Evolutionary conservation across 1,139 yeast species (phyloP).

Genomic region (Taiozyma sp.): DNA sequence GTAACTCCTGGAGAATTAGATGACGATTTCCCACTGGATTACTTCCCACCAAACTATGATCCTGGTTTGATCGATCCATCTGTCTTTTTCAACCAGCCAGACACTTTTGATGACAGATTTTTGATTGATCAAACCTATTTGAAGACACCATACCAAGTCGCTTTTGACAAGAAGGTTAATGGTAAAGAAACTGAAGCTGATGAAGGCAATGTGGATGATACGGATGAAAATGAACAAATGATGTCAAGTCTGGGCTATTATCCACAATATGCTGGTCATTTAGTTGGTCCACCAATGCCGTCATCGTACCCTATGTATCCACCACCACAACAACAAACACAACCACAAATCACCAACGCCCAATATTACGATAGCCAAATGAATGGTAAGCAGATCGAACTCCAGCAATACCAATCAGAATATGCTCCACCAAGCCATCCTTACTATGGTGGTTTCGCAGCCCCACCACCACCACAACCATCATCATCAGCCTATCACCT

Average conservation of each 20-base stretch:
- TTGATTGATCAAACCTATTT: conserved; percentile 46
- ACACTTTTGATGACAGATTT: conserved; percentile 37
- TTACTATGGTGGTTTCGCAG: conserved; percentile 2
- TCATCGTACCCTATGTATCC: neutral
- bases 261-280: conserved; percentile 4
- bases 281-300: neutral
- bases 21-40: conserved; percentile 68
- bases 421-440: conserved; percentile 5
- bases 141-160: conserved; percentile 23
- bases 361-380: conserved; percentile 25
- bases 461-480: neutral
- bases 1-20: conserved; percentile 30
- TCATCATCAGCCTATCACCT: neutral
- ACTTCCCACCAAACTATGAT: conserved; percentile 35
- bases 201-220: conserved; percentile 5
- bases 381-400: conserved; percentile 16
- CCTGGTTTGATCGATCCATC: conserved; percentile 19
- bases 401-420: conserved; percentile 6
- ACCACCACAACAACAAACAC: conserved; percentile 12
- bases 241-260: conserved; percentile 10
- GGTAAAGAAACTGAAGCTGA: conserved; percentile 2
- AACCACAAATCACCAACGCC: conserved; percentile 26
- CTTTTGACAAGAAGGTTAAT: conserved; percentile 11
- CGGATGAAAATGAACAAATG: conserved; percentile 8
- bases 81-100: conserved; percentile 25